Evolutionary conservation across 495 filamentous ascomycete genomes (phyloP).

Genomic region (Penicilliopsis zonata): DNA sequence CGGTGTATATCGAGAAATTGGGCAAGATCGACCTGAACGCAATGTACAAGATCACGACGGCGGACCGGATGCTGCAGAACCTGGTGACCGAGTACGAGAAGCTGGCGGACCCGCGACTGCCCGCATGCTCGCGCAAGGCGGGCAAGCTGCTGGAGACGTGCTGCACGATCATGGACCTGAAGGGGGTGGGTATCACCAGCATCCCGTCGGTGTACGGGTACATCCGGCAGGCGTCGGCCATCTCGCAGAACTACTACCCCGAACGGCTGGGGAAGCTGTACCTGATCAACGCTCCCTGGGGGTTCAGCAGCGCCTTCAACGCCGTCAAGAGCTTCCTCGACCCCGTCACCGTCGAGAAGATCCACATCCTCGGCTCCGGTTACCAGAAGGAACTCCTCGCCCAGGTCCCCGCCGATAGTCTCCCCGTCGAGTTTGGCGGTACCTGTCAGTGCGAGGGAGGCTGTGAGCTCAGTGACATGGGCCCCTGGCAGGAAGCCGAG

Average conservation of each 20-base stretch:
- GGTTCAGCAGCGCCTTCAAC: slow-evolving; percentile 71
- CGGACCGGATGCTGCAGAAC: slow-evolving; percentile 90
- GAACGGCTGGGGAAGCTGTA: slow-evolving; percentile 84
- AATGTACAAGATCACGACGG: slow-evolving; percentile 88
- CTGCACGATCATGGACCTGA: slow-evolving; percentile 94
- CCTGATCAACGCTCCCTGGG: slow-evolving; percentile 96
- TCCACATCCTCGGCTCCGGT: slow-evolving; percentile 69
- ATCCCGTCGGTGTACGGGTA: slow-evolving; percentile 76
- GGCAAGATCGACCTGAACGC: slow-evolving; percentile 83
- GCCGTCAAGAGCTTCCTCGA: slow-evolving; percentile 87
- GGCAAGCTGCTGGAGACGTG: slow-evolving; percentile 88
- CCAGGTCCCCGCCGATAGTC: slow-evolving; percentile 84
- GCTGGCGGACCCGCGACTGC: slow-evolving; percentile 79
- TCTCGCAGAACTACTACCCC: slow-evolving; percentile 98
- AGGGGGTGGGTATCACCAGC: slow-evolving; percentile 78
- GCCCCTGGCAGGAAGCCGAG: slow-evolving; percentile 80
- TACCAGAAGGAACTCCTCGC: slow-evolving; percentile 74
- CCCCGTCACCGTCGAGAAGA: slow-evolving; percentile 92
- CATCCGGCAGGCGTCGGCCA: slow-evolving; percentile 62
- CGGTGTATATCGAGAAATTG: slow-evolving; percentile 92
- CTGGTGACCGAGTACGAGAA: slow-evolving; percentile 96
- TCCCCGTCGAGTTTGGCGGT: slow-evolving; percentile 81
- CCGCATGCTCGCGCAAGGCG: slow-evolving; percentile 88
- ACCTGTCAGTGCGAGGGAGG: slow-evolving; percentile 71
- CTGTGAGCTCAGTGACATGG: slow-evolving; percentile 77